These are phyloP conservation scores for Aureobasidium sp. DNA, from an alignment of 2,329 filamentous ascomycete species.

Conservation along the genomic window DNA sequence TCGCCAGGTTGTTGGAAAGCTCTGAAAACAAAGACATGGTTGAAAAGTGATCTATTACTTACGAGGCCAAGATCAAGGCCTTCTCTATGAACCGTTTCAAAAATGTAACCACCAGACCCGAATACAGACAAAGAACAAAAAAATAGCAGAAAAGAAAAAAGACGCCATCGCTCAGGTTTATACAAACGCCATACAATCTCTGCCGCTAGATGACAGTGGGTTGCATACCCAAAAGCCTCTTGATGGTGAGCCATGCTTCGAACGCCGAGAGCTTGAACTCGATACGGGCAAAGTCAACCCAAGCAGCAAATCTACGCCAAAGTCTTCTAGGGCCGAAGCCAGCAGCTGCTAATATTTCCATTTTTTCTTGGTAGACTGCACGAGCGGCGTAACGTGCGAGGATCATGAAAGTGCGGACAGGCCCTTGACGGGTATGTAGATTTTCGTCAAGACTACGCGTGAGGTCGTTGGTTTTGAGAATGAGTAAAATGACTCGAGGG, in stretches of 20 bases:
- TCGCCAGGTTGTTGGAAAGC: background rate
- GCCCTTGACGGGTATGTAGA: slow-evolving; percentile 63
- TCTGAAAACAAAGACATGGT: background rate
- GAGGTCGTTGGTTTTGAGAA: slow-evolving; percentile 95
- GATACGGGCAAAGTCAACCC: slow-evolving; percentile 48
- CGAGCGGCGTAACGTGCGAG: slow-evolving; percentile 57
- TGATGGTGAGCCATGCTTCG: slow-evolving; percentile 48
- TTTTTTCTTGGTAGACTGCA: slow-evolving; percentile 55
- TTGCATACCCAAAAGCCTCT: slow-evolving; percentile 40
- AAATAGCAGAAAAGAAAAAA: background rate
- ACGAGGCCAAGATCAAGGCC: background rate
- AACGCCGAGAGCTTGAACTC: slow-evolving; percentile 54
- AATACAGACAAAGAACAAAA: background rate
- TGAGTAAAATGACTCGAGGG: slow-evolving; percentile 84
- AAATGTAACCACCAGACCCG: background rate
- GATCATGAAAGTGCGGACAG: slow-evolving; percentile 56
- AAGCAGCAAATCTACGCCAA: slow-evolving; percentile 45
- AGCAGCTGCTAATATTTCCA: slow-evolving; percentile 47
- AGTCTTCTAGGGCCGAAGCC: slow-evolving; percentile 48
- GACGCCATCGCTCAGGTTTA: slow-evolving; percentile 8
- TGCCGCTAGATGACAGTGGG: slow-evolving; percentile 4
- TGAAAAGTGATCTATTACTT: background rate
- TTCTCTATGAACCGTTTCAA: slow-evolving; percentile 4
- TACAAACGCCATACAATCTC: slow-evolving; percentile 9
- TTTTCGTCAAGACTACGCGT: slow-evolving; percentile 91